These are phyloP conservation scores for Pelargonium myrrhifolium DNA, from an alignment of 441 rosid genomes.

Conservation along the genomic window DNA sequence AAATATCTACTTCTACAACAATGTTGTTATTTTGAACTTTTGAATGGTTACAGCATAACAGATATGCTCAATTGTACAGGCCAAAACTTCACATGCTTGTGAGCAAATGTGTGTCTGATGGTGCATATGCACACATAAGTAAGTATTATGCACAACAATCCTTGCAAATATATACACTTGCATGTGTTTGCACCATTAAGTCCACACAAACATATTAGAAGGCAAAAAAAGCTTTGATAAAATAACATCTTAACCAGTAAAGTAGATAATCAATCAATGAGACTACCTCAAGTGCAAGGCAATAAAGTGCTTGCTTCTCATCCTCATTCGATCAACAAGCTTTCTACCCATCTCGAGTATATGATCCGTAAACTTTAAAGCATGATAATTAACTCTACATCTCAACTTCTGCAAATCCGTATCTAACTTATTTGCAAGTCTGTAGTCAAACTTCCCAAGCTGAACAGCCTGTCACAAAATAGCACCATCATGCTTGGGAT, in stretches of 20 bases:
- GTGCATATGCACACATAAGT: not conserved
- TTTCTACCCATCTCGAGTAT: constrained; percentile 67
- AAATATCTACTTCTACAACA: not conserved
- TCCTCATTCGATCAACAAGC: constrained; percentile 66
- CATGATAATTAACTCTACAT: constrained; percentile 89
- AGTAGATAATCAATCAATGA: not conserved
- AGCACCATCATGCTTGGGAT: not conserved
- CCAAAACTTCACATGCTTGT: not conserved
- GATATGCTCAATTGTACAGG: not conserved
- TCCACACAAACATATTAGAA: not conserved
- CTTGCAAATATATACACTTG: not conserved
- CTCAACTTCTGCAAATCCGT: constrained; percentile 80
- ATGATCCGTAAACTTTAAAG: constrained; percentile 73
- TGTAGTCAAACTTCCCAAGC: constrained; percentile 80
- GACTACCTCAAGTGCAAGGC: constrained; percentile 86
- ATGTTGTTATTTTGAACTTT: not conserved
- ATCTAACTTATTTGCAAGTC: constrained; percentile 79
- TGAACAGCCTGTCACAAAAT: constrained; percentile 59
- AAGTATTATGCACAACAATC: not conserved
- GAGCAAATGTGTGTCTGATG: not conserved
- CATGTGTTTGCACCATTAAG: not conserved
- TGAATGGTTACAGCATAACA: not conserved
- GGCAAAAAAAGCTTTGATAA: not conserved
- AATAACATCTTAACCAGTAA: not conserved
- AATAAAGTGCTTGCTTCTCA: constrained; percentile 64